Percentiles rank a stretch among this genome's conserved stretches.
phyloP scores from a whole-genome alignment of 78 protist genomes.

The Planoprotostelium fungivorum region DNA sequence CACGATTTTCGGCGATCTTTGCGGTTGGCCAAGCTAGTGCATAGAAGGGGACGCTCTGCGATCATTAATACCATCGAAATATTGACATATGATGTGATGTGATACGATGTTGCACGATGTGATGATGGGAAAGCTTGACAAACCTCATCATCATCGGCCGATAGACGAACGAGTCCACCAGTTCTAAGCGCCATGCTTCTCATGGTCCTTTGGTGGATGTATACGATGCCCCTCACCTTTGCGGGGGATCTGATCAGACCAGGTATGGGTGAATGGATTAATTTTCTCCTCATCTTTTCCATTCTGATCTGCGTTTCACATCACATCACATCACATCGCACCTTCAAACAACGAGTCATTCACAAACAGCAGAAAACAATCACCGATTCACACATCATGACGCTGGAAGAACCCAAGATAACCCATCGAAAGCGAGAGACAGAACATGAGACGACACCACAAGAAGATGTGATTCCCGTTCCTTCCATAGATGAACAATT shows the following conservation, averaged over 20 bases:
- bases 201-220: neutral
- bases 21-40: neutral
- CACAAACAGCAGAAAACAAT: no score
- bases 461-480: neutral
- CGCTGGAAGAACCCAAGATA: neutral
- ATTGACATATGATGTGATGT: no score
- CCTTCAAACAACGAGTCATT: no score
- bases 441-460: neutral
- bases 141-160: neutral
- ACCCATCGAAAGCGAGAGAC: neutral
- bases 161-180: neutral
- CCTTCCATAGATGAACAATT: neutral
- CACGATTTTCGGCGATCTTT: neutral
- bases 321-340: no score
- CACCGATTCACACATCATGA: neutral
- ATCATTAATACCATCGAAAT: neutral
- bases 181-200: neutral
- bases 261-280: neutral
- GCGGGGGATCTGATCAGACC: neutral
- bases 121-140: neutral
- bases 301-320: no score
- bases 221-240: neutral
- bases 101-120: no score
- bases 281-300: neutral
- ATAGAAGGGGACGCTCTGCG: neutral